Conservation (phyloP, 179 eudicot genomes). For the Spergularia azorica region DNA sequence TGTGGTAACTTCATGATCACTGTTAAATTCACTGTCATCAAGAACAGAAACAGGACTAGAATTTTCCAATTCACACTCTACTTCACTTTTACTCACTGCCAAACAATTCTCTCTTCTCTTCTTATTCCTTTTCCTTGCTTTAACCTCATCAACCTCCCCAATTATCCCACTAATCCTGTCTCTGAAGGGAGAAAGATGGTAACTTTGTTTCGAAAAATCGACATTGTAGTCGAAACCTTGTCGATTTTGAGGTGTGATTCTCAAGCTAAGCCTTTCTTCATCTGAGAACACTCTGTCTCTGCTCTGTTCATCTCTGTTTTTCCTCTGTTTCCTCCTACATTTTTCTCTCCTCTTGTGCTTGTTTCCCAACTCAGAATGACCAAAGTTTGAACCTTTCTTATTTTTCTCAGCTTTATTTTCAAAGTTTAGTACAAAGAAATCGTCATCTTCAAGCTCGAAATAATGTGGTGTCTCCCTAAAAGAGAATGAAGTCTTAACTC, state of each 20-base stretch:
- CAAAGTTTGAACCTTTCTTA: constrained; percentile 24
- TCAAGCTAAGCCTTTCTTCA: constrained; percentile 34
- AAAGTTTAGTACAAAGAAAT: constrained; percentile 63
- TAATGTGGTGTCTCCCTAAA: constrained; percentile 42
- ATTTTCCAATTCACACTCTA: constrained; percentile 53
- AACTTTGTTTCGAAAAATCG: constrained; percentile 31
- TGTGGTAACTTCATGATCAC: constrained; percentile 41
- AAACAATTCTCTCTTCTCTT: constrained; percentile 31
- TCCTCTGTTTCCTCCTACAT: constrained; percentile 32
- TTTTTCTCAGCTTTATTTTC: constrained; percentile 33
- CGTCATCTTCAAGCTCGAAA: constrained; percentile 58
- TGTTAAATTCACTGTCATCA: constrained; percentile 48
- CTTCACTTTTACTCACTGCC: constrained; percentile 34
- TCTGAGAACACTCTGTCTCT: constrained; percentile 34
- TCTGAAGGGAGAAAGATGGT: constrained; percentile 27
- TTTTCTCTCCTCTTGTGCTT: constrained; percentile 29
- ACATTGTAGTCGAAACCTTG: constrained; percentile 12
- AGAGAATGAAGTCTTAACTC: constrained; percentile 45
- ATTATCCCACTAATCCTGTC: constrained; percentile 15
- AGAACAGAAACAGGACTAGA: constrained; percentile 82
- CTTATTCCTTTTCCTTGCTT: constrained; percentile 20
- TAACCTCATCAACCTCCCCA: constrained; percentile 25
- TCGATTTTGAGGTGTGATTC: constrained; percentile 28
- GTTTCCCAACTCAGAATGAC: constrained; percentile 24
- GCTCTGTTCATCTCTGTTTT: constrained; percentile 29